phyloP scores from a whole-genome alignment of 2,329 filamentous ascomycete species.

The Pyrenophora tritici-repentis region DNA sequence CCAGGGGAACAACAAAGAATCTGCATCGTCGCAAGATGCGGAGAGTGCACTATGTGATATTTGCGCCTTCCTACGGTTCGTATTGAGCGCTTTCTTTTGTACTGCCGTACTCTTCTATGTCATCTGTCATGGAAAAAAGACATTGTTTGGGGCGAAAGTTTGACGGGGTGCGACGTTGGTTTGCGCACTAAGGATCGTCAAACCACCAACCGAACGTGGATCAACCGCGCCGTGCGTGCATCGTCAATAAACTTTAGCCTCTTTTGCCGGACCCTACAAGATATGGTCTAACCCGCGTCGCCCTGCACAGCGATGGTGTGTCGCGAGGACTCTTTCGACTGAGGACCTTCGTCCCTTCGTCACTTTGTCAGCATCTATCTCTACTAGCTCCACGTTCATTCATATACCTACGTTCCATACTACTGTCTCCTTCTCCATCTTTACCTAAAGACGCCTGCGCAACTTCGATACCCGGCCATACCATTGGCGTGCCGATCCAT shows the following conservation, averaged over 20 bases:
- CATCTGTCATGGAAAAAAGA: conserved; percentile 16
- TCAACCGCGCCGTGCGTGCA: conserved; percentile 22
- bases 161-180: conserved; percentile 27
- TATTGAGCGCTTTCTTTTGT: conserved; percentile 3
- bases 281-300: conserved; percentile 25
- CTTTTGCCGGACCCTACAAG: conserved; percentile 29
- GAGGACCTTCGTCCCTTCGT: conserved; percentile 18
- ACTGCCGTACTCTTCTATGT: conserved; percentile 14
- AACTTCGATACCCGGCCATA: conserved; percentile 5
- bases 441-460: conserved; percentile 9
- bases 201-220: conserved; percentile 30
- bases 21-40: neutral
- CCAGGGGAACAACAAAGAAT: neutral
- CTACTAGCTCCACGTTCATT: conserved; percentile 23
- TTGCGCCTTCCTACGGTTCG: neutral
- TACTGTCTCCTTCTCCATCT: neutral
- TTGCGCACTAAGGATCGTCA: conserved; percentile 29
- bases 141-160: conserved; percentile 25
- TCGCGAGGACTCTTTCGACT: conserved; percentile 26
- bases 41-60: neutral
- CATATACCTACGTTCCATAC: conserved; percentile 10
- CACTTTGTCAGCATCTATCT: conserved; percentile 8
- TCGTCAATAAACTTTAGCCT: conserved; percentile 34
- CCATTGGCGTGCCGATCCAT: conserved; percentile 10
- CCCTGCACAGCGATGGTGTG: conserved; percentile 24